Base-by-base conservation (phyloP, 352 stramenopile genomes). In the Ophiocytium majus region DNA sequence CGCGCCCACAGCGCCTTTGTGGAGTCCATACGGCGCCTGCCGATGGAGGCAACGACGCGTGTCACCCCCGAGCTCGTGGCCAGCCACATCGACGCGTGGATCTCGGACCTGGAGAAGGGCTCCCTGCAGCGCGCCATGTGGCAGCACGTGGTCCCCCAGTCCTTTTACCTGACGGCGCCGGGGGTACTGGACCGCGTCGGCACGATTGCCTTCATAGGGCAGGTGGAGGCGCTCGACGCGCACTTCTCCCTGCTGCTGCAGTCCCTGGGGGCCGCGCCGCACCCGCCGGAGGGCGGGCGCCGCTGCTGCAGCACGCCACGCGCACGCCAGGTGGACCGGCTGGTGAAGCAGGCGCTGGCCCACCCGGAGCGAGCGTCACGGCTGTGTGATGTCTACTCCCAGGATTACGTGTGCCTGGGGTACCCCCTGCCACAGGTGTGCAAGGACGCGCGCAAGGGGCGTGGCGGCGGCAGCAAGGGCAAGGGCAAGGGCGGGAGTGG, bases 371-470 rank as follows among this genome's bases (percentile, higher is more conserved):
- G 66, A 5, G 35, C 35, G 17, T 5, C 35, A 43, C 32, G 66
- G 5, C 35, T 78, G 66, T 78, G 66, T 78, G 5, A 78, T 5
- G 35, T 78, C 32, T 78, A 78, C 35, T 5, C 66, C 66, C 66
- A 78, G 66, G 66, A 78, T 17, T 78, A 78, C 66, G 66, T 14
- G 66, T 78, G 66, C 66, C 66, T 78, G 5, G 66, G 66, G 5
- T 78, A 78, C 35, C 5, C 32, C 5, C 5, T 43, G 35, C 66
- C 66, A 14, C 66, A 35, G 14, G 10, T 17, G 5, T 78, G 66
- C 66, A 43, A 78, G 66, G 35, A 35, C 5, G 66, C 35, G 14
- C 32, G 5, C 5, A 78, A 14, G 66, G 66, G 35, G 35, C 5
- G 5, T 5, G 43, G 43, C 5, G 43, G 43, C 5, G 43, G 14